phyloP scores from a whole-genome alignment of 257 asterid genomes.

The Rhazya stricta region DNA sequence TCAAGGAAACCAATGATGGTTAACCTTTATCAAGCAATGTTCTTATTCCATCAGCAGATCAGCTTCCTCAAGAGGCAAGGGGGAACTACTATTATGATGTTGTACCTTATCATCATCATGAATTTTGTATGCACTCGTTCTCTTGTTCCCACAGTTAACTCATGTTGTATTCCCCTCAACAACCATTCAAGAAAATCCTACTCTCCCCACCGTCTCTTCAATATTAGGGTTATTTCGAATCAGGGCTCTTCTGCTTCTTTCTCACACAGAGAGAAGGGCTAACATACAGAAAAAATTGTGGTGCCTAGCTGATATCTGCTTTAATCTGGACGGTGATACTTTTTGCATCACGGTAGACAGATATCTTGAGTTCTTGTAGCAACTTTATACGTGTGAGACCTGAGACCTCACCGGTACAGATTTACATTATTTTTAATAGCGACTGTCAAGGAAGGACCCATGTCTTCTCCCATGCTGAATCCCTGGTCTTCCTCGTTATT shows the following conservation, averaged over 20 bases:
- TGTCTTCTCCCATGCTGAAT: conserved; percentile 6
- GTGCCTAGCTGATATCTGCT: conserved; percentile 5
- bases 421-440: neutral
- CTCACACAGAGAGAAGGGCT: neutral
- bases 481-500: conserved; percentile 12
- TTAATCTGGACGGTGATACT: conserved; percentile 2
- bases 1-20: neutral
- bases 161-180: neutral
- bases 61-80: neutral
- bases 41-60: neutral
- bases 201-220: neutral
- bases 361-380: conserved; percentile 2
- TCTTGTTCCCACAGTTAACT: neutral
- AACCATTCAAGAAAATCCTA: neutral
- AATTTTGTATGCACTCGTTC: too few relatives aligned
- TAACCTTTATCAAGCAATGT: neutral
- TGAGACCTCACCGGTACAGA: neutral
- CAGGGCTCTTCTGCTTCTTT: neutral
- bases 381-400: neutral
- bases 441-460: conserved; percentile 7
- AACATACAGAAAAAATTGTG: neutral
- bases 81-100: neutral
- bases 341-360: neutral
- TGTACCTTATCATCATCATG: neutral
- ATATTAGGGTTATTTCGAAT: neutral